Percentiles rank a stretch among this genome's conserved stretches.
Evolutionary conservation across 2,329 filamentous ascomycete species (phyloP).

Genomic region (Ceratocystis alfenasii): DNA sequence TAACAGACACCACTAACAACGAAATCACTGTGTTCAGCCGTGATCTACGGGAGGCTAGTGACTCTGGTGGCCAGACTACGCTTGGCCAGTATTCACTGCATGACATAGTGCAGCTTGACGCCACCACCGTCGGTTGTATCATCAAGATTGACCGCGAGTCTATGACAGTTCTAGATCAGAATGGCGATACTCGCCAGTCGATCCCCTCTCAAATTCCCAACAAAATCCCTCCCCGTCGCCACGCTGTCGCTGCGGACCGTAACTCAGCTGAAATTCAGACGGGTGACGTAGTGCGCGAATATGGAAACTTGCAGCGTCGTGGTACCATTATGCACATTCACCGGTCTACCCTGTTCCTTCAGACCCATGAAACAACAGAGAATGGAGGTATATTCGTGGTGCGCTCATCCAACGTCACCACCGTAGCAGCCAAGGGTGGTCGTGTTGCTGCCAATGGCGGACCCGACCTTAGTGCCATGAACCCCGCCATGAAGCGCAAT

Average conservation of each 20-base stretch:
- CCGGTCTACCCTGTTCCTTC: constrained; percentile 80
- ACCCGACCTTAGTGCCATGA: constrained; percentile 81
- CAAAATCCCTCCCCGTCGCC: constrained; percentile 68
- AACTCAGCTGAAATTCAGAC: constrained; percentile 85
- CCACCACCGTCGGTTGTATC: constrained; percentile 82
- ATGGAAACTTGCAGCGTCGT: constrained; percentile 69
- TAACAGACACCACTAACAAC: constrained; percentile 83
- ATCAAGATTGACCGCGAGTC: constrained; percentile 94
- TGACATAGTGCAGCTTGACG: constrained; percentile 87
- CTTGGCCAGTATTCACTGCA: constrained; percentile 85
- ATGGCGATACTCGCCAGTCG: constrained; percentile 67
- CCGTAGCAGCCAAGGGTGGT: constrained; percentile 87
- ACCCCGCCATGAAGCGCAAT: constrained; percentile 71
- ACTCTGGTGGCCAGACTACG: constrained; percentile 73
- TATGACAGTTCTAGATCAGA: constrained; percentile 79
- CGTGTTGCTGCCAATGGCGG: constrained; percentile 50
- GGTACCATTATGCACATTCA: constrained; percentile 91
- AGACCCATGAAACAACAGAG: constrained; percentile 71
- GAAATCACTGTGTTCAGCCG: constrained; percentile 98
- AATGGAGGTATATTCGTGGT: constrained; percentile 85
- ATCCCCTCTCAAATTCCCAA: constrained; percentile 88
- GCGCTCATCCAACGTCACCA: constrained; percentile 72
- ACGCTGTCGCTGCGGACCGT: constrained; percentile 81
- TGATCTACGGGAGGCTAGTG: constrained; percentile 83
- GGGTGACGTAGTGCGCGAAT: constrained; percentile 87